Evolutionary conservation across 2,329 filamentous ascomycete genomes (phyloP), one percentile per base, ranked within the genome.

Genomic region (Aspergillus pseudoterreus): DNA sequence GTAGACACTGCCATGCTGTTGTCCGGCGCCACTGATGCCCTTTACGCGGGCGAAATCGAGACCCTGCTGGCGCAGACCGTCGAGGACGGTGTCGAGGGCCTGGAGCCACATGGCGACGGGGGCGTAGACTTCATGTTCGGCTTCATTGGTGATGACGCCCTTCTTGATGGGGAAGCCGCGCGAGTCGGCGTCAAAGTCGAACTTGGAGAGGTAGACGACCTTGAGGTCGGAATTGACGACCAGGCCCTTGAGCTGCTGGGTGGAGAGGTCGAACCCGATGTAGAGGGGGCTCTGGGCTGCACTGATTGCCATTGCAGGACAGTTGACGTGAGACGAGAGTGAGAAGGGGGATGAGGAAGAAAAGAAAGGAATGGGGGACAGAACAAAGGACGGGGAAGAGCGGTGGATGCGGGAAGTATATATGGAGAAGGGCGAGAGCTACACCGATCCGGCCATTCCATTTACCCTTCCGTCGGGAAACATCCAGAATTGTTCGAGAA

Each of bases 1-100:
- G 75, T 94, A 97, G 24, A 97, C 91, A 69, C 92, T 97, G 32
- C 94, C 94, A 72, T 97, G 94, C 78, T 99, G 94, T 81, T 97
- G 95, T 49, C 94, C 92, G 14, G 92, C 92, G 56, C 91, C 94
- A 64, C 89, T 92, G 61, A 99, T 81, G 27, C 90, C 92, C 64
- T 82, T 84, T 57, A 99, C 84, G 47, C 82, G 82, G 47, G 79
- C 73, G 63, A 96, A 86, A 59, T 91, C 86, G 50, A 90, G 81
- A 1, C 85, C 84, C 54, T 84, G 81, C 39, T 84, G 79, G 60
- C 82, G 79, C 56, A 99, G 79, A 14, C 88, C 84, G 44, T 79
- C 74, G 50, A 97, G 80, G 14, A 96, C 90, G 15, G 92, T 82
- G 67, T 97, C 91, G 42, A 97, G 76, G 19, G 92, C 90, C 71